phyloP scores from a whole-genome alignment of 2,329 filamentous ascomycete genomes.

The Penicillium sp. region DNA sequence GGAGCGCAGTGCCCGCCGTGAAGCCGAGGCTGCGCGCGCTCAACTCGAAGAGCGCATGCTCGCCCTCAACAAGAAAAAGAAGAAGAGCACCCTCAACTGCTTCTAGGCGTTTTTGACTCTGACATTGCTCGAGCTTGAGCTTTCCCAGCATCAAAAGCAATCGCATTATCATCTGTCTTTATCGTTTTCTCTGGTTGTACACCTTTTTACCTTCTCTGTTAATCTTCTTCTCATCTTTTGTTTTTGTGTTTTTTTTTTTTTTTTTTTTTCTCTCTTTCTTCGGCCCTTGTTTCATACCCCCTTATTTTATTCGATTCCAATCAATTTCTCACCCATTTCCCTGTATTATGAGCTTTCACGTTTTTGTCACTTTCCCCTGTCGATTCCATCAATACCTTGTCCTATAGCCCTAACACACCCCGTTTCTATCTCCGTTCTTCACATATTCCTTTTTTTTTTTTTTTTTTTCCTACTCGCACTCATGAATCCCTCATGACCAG shows the following conservation, averaged over 20 bases:
- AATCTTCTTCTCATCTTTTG: conserved; percentile 15
- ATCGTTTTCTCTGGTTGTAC: conserved; percentile 18
- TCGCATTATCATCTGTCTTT: conserved; percentile 16
- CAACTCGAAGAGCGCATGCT: conserved; percentile 96
- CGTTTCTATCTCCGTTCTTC: conserved; percentile 1
- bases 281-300: conserved; percentile 10
- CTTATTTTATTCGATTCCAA: conserved; percentile 4
- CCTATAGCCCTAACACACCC: conserved; percentile 9
- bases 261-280: conserved; percentile 1
- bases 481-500: conserved; percentile 19
- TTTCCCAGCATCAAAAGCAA: conserved; percentile 17
- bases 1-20: conserved; percentile 86
- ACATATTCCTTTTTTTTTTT: conserved; percentile 12
- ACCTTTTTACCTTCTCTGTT: conserved; percentile 12
- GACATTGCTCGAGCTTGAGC: conserved; percentile 5
- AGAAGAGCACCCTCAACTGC: conserved; percentile 93
- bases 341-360: conserved; percentile 27
- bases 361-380: conserved; percentile 11
- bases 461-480: conserved; percentile 6
- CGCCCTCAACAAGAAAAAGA: conserved; percentile 87
- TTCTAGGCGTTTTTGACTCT: conserved; percentile 62
- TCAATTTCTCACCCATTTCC: conserved; percentile 9
- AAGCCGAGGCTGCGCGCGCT: conserved; percentile 83
- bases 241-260: too few species aligned
- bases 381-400: conserved; percentile 25